These are phyloP conservation scores for Myochromella boudieri DNA, from an alignment of 768 basidiomycete species.

Conservation along the genomic window DNA sequence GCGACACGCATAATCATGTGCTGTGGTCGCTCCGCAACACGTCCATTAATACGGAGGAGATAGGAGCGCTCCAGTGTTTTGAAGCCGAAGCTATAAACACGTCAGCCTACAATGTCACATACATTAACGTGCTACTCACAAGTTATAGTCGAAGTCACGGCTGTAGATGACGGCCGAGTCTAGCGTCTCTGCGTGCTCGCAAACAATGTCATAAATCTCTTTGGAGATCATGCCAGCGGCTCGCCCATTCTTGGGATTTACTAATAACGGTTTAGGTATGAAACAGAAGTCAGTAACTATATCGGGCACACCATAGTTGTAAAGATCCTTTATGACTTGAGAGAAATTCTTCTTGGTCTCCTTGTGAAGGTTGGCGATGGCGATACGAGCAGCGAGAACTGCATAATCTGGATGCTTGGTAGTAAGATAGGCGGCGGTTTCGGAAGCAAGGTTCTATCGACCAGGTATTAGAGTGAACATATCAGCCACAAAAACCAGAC, in stretches of 20 bases:
- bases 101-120: not conserved
- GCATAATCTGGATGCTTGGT: constrained; percentile 98
- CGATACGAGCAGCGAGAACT: constrained; percentile 96
- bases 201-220: constrained; percentile 80
- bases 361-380: constrained; percentile 98
- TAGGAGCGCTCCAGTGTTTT: constrained; percentile 99
- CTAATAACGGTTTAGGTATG: constrained; percentile 31
- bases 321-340: constrained; percentile 86
- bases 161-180: constrained; percentile 98
- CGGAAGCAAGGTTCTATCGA: constrained; percentile 88
- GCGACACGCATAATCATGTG: constrained; percentile 99
- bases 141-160: constrained; percentile 98
- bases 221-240: constrained; percentile 90
- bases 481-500: not conserved
- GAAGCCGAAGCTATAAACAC: constrained; percentile 83
- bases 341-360: constrained; percentile 99
- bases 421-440: constrained; percentile 96
- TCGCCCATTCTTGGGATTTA: constrained; percentile 93
- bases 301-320: constrained; percentile 69
- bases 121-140: constrained; percentile 43
- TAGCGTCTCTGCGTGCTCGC: constrained; percentile 74
- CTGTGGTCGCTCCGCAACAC: constrained; percentile 95
- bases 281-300: not conserved
- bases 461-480: not conserved
- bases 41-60: constrained; percentile 89